A percentile compares a stretch with the other conserved stretches of the same genome.
phyloP scores from a whole-genome alignment of 306 rosid species.

The Vigna hirtella region DNA sequence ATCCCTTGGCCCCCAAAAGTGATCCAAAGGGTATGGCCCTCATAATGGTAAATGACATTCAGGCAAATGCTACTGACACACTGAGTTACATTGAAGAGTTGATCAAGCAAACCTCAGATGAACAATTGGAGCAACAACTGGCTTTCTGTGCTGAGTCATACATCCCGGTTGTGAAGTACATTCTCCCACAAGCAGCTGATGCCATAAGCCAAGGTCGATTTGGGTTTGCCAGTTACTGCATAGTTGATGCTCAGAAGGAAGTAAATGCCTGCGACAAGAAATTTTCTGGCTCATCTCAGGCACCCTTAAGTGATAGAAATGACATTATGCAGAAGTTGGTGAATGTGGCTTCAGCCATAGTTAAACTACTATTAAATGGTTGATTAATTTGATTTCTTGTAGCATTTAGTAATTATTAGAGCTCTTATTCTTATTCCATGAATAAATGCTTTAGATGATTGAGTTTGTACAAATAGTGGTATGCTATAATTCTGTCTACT shows the following conservation, averaged over 20 bases:
- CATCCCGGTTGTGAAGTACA: slow-evolving; percentile 78
- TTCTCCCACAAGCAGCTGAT: slow-evolving; percentile 80
- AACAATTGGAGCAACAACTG: slow-evolving; percentile 59
- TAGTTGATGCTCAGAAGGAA: slow-evolving; percentile 74
- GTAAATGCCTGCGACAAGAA: slow-evolving; percentile 68
- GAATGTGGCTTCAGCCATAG: slow-evolving; percentile 69
- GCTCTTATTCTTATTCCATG: slow-evolving; percentile 14
- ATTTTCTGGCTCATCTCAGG: slow-evolving; percentile 50
- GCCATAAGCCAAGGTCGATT: slow-evolving; percentile 63
- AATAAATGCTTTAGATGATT: slow-evolving; percentile 33
- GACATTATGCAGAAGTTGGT: slow-evolving; percentile 59
- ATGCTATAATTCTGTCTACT: slow-evolving; percentile 25
- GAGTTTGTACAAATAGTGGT: slow-evolving; percentile 39
- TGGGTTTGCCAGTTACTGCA: slow-evolving; percentile 74
- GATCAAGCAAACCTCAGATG: slow-evolving; percentile 54
- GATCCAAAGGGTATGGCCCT: slow-evolving; percentile 63
- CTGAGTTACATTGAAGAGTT: slow-evolving; percentile 54
- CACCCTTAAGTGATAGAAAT: slow-evolving; percentile 64
- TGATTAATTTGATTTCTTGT: slow-evolving; percentile 42
- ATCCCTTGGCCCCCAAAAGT: slow-evolving; percentile 49
- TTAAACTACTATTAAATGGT: slow-evolving; percentile 53
- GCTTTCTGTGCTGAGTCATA: slow-evolving; percentile 84
- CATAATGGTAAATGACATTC: slow-evolving; percentile 51
- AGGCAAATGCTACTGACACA: slow-evolving; percentile 52
- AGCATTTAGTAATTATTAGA: not conserved